These are phyloP conservation scores for Mycosphaerella sp. DNA, from an alignment of 2,329 filamentous ascomycete genomes.

Conservation along the genomic window DNA sequence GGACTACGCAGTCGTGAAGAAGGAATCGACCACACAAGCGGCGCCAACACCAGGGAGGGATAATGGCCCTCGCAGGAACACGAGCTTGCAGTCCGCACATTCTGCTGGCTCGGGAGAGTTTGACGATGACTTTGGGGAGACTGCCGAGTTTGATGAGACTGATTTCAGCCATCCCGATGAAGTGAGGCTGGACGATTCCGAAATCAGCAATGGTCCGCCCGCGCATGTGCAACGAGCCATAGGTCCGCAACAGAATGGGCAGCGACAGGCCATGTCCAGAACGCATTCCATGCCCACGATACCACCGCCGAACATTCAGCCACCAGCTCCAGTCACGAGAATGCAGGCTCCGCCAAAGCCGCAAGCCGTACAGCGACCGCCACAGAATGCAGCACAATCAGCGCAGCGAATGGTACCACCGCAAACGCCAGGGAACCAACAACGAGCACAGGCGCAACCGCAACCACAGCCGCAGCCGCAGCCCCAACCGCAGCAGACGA, in stretches of 20 bases:
- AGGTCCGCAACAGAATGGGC: constrained; percentile 16
- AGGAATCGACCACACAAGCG: constrained; percentile 37
- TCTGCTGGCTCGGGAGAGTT: constrained; percentile 38
- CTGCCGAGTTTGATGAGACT: constrained; percentile 52
- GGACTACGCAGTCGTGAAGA: constrained; percentile 60
- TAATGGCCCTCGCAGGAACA: constrained; percentile 19
- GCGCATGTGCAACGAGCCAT: constrained; percentile 19
- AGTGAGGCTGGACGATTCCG: constrained; percentile 49
- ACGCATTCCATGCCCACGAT: constrained; percentile 32
- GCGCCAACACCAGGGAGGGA: constrained; percentile 10
- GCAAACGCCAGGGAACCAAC: constrained; percentile 26
- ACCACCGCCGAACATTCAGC: constrained; percentile 27
- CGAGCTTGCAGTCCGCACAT: constrained; percentile 30
- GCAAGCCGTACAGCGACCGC: constrained; percentile 19
- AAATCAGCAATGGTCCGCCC: constrained; percentile 15
- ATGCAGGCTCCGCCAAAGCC: constrained; percentile 24
- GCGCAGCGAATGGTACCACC: constrained; percentile 26
- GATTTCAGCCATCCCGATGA: constrained; percentile 64
- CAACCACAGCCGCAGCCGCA: constrained; percentile 18
- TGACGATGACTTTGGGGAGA: constrained; percentile 50
- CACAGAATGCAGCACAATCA: constrained; percentile 21
- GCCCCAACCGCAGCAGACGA: constrained; percentile 20
- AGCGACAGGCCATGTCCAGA: constrained; percentile 25
- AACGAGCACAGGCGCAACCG: constrained; percentile 22
- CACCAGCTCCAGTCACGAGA: constrained; percentile 21